Conservation (phyloP, 129 eudicot genomes). For the Pittosporum tobira region DNA sequence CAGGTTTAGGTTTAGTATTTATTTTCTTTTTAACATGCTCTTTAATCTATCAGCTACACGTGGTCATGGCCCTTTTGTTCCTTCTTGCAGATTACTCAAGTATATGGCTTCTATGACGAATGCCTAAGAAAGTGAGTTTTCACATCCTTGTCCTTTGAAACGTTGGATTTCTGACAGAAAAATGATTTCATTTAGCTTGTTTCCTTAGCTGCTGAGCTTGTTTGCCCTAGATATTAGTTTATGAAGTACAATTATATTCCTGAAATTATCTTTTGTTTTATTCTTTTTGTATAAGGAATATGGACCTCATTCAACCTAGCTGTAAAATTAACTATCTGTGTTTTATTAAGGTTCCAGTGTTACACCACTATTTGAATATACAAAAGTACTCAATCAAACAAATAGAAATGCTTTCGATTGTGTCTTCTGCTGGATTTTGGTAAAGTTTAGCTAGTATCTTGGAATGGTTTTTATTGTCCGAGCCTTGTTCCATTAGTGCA, state of each 20-base stretch:
- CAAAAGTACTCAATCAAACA: too few relatives aligned
- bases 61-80: background rate
- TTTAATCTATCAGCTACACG: background rate
- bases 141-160: background rate
- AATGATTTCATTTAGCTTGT: background rate
- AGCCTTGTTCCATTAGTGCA: too few relatives aligned
- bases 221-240: background rate
- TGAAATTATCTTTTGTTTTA: slow-evolving; percentile 1
- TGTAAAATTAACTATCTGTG: too few relatives aligned
- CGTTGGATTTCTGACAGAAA: background rate
- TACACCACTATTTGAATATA: too few relatives aligned
- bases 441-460: too few relatives aligned
- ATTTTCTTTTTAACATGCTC: background rate
- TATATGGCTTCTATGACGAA: slow-evolving; percentile 94
- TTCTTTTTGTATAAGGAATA: too few relatives aligned
- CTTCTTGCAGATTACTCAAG: slow-evolving; percentile 86
- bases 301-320: too few relatives aligned
- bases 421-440: too few relatives aligned
- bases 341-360: too few relatives aligned
- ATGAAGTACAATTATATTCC: background rate
- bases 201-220: background rate
- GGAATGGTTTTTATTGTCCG: too few relatives aligned
- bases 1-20: slow-evolving; percentile 4
- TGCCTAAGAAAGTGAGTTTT: slow-evolving; percentile 90
- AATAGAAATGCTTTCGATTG: too few relatives aligned